These are phyloP conservation scores for Phytophthora citricola DNA, from an alignment of 352 stramenopile species.

Conservation along the genomic window DNA sequence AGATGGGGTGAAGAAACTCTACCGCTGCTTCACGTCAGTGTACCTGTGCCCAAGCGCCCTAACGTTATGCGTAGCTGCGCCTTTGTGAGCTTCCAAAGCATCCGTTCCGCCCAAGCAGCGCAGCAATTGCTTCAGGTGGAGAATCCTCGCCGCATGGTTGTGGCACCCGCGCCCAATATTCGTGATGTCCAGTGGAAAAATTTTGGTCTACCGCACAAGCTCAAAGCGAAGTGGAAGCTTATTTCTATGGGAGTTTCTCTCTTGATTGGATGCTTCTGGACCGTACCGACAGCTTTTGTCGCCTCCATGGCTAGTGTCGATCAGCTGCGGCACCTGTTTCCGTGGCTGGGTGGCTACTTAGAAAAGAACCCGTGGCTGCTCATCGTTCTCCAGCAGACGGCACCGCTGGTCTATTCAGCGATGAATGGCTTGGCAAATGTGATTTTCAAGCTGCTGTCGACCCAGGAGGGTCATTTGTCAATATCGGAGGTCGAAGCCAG, in stretches of 20 bases:
- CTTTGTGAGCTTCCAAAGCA: constrained; percentile 77
- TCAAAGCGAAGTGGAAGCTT: constrained; percentile 70
- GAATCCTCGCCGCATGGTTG: constrained; percentile 65
- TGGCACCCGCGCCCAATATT: constrained; percentile 68
- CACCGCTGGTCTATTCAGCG: constrained; percentile 64
- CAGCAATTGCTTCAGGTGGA: constrained; percentile 80
- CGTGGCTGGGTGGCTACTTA: constrained; percentile 50
- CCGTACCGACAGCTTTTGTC: constrained; percentile 78
- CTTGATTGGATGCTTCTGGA: constrained; percentile 82
- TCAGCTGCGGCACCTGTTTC: constrained; percentile 61
- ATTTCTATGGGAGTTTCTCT: constrained; percentile 59
- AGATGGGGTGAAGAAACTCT: constrained; percentile 40
- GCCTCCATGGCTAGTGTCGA: constrained; percentile 77
- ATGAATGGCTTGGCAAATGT: constrained; percentile 77
- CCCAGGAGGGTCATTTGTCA: constrained; percentile 70
- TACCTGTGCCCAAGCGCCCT: constrained; percentile 42
- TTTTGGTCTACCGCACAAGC: constrained; percentile 66
- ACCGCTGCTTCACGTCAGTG: constrained; percentile 32
- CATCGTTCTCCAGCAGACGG: constrained; percentile 64
- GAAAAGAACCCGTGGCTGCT: constrained; percentile 59
- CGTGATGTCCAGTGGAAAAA: constrained; percentile 83
- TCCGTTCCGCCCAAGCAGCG: constrained; percentile 67
- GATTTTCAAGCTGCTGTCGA: constrained; percentile 73
- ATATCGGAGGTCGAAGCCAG: constrained; percentile 71
- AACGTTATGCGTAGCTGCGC: constrained; percentile 72